Base-by-base conservation (phyloP, 2,329 filamentous ascomycete genomes). In the Leptographium lundbergii region DNA sequence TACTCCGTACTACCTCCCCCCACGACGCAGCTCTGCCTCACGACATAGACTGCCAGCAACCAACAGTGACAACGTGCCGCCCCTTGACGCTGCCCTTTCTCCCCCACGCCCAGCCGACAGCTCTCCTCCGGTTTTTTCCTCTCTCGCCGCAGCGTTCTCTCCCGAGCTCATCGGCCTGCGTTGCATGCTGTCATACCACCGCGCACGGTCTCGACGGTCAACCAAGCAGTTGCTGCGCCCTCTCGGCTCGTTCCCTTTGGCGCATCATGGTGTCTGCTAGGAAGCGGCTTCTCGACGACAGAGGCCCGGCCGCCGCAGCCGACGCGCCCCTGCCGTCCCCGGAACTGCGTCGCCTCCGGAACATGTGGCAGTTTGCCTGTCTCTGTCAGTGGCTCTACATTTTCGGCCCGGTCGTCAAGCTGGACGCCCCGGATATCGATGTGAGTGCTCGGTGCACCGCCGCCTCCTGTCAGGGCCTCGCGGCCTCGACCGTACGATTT, bases 331-430 rank as follows among this genome's bases (percentile, higher is more conserved):
- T 68, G 25, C 69, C 72, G 60, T 57, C 60, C 9, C 60, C 66
- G 9, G 65, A 56, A 25, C 66, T 1, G 69, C 74, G 4, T 6
- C 55, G 55, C 5, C 81, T 97, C 65, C 84, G 92, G 63, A 94
- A 89, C 69, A 91, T 89, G 80, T 97, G 92, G 91, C 88, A 96
- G 72, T 96, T 97, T 73, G 89, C 92, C 62, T 92, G 91, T 68
- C 76, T 97, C 9, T 91, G 87, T 74, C 92, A 99, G 73, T 99
- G 91, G 81, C 89, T 97, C 62, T 88, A 86, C 70, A 82, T 92
- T 48, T 99, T 99, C 71, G 91, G 92, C 62, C 85, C 87, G 67
- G 85, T 85, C 51, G 85, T 95, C 70, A 96, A 95, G 75, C 88
- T 97, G 64, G 87, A 95, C 63, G 85, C 87, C 68, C 80, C 96